A percentile compares a stretch with the other conserved stretches of the same genome.
Conservation (phyloP, 495 filamentous ascomycete species). For the Pseudomonodictys pantanalensis region DNA sequence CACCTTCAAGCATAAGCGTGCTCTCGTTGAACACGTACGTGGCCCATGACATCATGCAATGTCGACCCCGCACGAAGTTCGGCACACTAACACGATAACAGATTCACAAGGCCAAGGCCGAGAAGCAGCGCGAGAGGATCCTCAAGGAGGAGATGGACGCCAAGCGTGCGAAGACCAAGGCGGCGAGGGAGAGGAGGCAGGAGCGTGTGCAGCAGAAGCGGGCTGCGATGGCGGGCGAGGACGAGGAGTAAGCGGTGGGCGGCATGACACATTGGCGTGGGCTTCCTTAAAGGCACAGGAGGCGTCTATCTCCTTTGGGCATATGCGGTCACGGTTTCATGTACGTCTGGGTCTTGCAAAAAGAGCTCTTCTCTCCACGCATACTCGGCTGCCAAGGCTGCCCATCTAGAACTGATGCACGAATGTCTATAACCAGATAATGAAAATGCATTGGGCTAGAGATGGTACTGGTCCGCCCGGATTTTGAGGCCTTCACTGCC, state of each 20-base stretch:
- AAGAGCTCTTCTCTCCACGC: slow-evolving; percentile 20
- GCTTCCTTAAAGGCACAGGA: slow-evolving; percentile 28
- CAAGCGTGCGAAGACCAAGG: slow-evolving; percentile 99
- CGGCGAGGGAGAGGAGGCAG: slow-evolving; percentile 91
- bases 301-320: slow-evolving; percentile 25
- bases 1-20: slow-evolving; percentile 99
- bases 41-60: slow-evolving; percentile 39
- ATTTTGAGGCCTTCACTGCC: no score
- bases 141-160: slow-evolving; percentile 99
- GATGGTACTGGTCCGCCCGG: background rate
- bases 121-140: slow-evolving; percentile 88
- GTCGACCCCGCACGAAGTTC: background rate
- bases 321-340: slow-evolving; percentile 37
- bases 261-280: slow-evolving; percentile 34
- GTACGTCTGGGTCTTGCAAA: slow-evolving; percentile 37
- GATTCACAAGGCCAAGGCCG: slow-evolving; percentile 99
- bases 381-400: slow-evolving; percentile 17
- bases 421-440: slow-evolving; percentile 26
- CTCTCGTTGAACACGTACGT: slow-evolving; percentile 98
- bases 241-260: slow-evolving; percentile 44
- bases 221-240: slow-evolving; percentile 72
- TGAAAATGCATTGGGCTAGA: slow-evolving; percentile 16
- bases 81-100: slow-evolving; percentile 40
- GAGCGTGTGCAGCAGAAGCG: slow-evolving; percentile 88
- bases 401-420: slow-evolving; percentile 9